These are phyloP conservation scores for Edaphochlamys debaryana DNA, from an alignment of 139 green algal genomes.

Conservation along the genomic window DNA sequence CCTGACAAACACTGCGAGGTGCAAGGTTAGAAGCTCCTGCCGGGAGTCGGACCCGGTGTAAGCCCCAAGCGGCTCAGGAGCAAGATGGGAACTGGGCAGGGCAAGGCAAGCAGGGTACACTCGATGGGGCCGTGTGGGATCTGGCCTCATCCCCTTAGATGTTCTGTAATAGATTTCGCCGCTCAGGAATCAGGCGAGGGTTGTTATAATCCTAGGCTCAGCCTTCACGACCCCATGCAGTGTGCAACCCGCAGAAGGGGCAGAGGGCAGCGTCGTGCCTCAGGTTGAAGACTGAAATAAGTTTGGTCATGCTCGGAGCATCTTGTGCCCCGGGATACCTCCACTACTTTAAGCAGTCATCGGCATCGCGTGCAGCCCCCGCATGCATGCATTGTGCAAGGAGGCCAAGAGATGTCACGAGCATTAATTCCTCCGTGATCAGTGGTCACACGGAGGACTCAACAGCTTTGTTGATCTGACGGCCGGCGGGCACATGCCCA, in stretches of 20 bases:
- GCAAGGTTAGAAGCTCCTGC: too few relatives aligned
- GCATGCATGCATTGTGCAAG: not conserved
- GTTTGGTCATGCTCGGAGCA: not conserved
- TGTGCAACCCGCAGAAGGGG: too few relatives aligned
- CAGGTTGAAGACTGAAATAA: constrained; percentile 42
- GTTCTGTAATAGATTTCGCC: not conserved
- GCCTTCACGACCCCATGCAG: too few relatives aligned
- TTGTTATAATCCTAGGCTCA: not conserved
- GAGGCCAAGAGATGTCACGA: not conserved
- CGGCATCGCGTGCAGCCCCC: too few relatives aligned
- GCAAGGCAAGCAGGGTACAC: too few relatives aligned
- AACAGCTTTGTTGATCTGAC: not conserved
- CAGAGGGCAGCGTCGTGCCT: not conserved
- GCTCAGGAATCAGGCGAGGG: too few relatives aligned
- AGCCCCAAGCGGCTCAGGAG: not conserved
- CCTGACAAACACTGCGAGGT: too few relatives aligned
- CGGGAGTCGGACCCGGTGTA: too few relatives aligned
- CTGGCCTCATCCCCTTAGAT: constrained; percentile 41
- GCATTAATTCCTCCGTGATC: constrained; percentile 31
- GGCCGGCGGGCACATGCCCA: not conserved
- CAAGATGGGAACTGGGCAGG: not conserved
- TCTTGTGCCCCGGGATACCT: not conserved
- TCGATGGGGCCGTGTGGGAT: not conserved
- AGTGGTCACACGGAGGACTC: constrained; percentile 27
- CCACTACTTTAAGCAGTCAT: constrained; percentile 32